A percentile compares a stretch with the other conserved stretches of the same genome.
Evolutionary conservation across 129 eudicot species (phyloP).

Genomic region (Tagetes patula): DNA sequence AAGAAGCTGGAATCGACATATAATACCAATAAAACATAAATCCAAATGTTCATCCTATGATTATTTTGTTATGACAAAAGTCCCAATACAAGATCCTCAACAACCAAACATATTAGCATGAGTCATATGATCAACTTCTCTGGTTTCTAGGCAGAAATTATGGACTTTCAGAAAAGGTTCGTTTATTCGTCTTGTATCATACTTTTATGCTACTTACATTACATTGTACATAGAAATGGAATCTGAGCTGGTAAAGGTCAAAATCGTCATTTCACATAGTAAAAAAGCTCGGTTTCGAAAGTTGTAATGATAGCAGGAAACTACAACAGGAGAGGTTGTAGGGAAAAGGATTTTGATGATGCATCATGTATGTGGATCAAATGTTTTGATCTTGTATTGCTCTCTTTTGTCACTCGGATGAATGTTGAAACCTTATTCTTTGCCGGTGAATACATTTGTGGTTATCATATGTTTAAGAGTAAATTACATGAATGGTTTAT

Average conservation of each 20-base stretch:
- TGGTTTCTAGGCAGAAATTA: not conserved
- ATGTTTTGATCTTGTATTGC: conserved; percentile 32
- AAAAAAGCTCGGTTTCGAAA: conserved; percentile 27
- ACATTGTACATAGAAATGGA: conserved; percentile 52
- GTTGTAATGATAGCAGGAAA: conserved; percentile 26
- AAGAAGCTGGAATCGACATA: conserved; percentile 51
- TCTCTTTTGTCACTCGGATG: conserved; percentile 22
- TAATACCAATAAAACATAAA: conserved; percentile 26
- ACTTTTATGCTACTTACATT: conserved; percentile 41
- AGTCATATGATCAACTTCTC: conserved; percentile 22
- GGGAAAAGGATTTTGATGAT: conserved; percentile 18
- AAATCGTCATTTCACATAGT: conserved; percentile 22
- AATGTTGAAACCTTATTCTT: conserved; percentile 32
- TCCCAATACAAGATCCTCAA: conserved; percentile 20
- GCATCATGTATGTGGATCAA: conserved; percentile 30
- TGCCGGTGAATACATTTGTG: conserved; percentile 30
- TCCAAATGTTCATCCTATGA: conserved; percentile 16
- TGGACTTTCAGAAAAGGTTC: conserved; percentile 28
- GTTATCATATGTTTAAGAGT: not conserved
- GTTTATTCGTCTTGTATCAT: conserved; percentile 25
- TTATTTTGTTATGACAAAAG: conserved; percentile 20
- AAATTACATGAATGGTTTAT: no score
- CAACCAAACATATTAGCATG: conserved; percentile 26
- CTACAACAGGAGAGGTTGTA: conserved; percentile 9
- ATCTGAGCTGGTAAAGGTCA: conserved; percentile 43